phyloP scores from a whole-genome alignment of 2,329 filamentous ascomycete genomes.

The Colletotrichum salicis region DNA sequence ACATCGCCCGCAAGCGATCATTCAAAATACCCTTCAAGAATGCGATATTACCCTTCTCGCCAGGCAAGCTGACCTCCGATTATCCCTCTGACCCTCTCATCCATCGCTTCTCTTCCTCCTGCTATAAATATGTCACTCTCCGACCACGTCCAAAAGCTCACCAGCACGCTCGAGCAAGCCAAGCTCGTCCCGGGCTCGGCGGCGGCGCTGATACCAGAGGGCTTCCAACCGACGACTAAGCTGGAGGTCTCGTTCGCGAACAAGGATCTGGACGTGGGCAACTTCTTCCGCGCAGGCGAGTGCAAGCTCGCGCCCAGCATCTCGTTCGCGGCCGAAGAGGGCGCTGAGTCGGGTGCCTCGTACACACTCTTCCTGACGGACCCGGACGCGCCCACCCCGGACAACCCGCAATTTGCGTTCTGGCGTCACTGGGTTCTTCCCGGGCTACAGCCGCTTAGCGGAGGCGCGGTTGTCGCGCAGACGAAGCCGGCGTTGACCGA shows the following conservation, averaged over 20 bases:
- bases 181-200: slow-evolving; percentile 54
- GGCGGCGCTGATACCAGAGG: slow-evolving; percentile 50
- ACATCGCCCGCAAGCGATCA: slow-evolving; percentile 13
- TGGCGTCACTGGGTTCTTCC: slow-evolving; percentile 65
- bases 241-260: slow-evolving; percentile 50
- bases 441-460: slow-evolving; percentile 48
- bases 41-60: neutral
- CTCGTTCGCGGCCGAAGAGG: slow-evolving; percentile 47
- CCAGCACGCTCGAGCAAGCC: slow-evolving; percentile 47
- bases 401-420: slow-evolving; percentile 64
- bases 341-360: slow-evolving; percentile 42
- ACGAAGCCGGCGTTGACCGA: slow-evolving; percentile 51
- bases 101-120: neutral
- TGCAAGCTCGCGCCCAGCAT: slow-evolving; percentile 50
- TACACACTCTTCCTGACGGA: slow-evolving; percentile 63
- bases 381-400: slow-evolving; percentile 65
- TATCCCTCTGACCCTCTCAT: neutral
- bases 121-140: slow-evolving; percentile 18
- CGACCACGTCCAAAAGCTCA: slow-evolving; percentile 40
- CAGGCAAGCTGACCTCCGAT: no score
- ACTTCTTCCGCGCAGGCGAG: slow-evolving; percentile 52
- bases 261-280: slow-evolving; percentile 49
- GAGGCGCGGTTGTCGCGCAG: slow-evolving; percentile 39
- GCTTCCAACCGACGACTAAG: slow-evolving; percentile 54
- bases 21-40: neutral